phyloP scores from a whole-genome alignment of 1,139 yeast species.

The Magnusiomyces sp. region DNA sequence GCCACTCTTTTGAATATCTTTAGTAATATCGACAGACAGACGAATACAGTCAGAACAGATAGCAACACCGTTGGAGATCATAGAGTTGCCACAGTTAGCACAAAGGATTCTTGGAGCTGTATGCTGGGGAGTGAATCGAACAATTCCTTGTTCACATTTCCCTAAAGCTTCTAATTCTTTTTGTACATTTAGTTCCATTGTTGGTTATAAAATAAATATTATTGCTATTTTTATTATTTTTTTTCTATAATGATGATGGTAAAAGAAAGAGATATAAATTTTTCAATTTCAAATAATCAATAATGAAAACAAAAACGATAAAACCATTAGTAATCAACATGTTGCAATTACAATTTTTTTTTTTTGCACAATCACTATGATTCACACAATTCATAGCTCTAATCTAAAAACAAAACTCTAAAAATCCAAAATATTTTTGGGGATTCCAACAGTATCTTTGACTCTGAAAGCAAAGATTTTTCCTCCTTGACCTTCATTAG shows the following conservation, averaged over 20 bases:
- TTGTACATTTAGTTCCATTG: slow-evolving; percentile 6
- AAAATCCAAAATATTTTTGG: slow-evolving; percentile 7
- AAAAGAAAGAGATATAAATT: background rate
- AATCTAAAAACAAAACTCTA: too few relatives aligned
- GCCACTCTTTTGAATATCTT: slow-evolving; percentile 90
- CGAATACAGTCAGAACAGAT: slow-evolving; percentile 98
- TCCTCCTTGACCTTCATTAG: slow-evolving; percentile 40
- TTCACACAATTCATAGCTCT: too few relatives aligned
- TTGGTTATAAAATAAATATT: too few relatives aligned
- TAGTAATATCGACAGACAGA: slow-evolving; percentile 87
- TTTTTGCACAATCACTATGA: too few relatives aligned
- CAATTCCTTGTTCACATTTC: slow-evolving; percentile 2
- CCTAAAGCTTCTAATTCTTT: background rate
- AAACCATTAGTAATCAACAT: background rate
- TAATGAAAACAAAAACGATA: background rate
- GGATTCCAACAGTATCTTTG: slow-evolving; percentile 13
- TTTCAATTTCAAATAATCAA: background rate
- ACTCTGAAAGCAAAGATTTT: slow-evolving; percentile 37
- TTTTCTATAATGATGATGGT: background rate
- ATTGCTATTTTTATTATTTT: too few relatives aligned
- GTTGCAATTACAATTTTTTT: too few relatives aligned
- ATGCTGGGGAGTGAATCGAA: slow-evolving; percentile 30
- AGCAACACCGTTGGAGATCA: slow-evolving; percentile 83
- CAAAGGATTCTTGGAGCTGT: slow-evolving; percentile 82
- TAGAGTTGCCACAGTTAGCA: slow-evolving; percentile 96